These are phyloP conservation scores for Termitomyces sp. DNA, from an alignment of 768 basidiomycete species.

Conservation along the genomic window DNA sequence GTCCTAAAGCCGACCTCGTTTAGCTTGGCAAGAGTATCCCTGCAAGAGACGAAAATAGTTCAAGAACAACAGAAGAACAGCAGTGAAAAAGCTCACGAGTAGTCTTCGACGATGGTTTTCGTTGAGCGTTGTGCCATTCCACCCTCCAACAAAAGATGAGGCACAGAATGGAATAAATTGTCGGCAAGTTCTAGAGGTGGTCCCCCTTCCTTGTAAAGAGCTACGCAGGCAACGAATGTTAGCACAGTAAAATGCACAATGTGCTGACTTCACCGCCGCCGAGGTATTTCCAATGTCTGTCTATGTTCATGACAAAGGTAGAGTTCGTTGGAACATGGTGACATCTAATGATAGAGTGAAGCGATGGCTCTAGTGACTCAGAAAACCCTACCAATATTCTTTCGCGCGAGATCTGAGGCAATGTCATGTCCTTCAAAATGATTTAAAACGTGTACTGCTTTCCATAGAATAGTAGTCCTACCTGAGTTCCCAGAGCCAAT, in stretches of 20 bases:
- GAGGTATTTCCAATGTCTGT: not conserved
- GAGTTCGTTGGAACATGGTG: not conserved
- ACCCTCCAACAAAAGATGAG: not conserved
- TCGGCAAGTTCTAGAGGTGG: not conserved
- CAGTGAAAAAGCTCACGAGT: not conserved
- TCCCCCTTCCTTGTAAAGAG: not conserved
- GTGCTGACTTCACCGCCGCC: not conserved
- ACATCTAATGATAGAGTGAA: not conserved
- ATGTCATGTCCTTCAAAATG: not conserved
- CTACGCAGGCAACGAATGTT: not conserved
- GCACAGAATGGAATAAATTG: not conserved
- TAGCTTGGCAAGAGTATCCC: not conserved
- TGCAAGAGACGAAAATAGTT: too few relatives aligned
- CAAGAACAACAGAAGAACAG: too few relatives aligned
- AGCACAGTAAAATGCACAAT: not conserved
- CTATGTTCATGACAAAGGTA: not conserved
- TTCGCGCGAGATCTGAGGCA: not conserved
- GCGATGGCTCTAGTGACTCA: not conserved
- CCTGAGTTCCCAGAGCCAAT: not conserved
- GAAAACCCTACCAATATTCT: not conserved
- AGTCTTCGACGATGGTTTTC: not conserved
- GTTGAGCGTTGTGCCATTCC: not conserved
- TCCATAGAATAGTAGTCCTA: not conserved
- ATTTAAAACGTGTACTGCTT: not conserved
- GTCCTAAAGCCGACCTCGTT: not conserved